These are phyloP conservation scores for Cucumis variabilis DNA, from an alignment of 331 rosid genomes.

Conservation along the genomic window DNA sequence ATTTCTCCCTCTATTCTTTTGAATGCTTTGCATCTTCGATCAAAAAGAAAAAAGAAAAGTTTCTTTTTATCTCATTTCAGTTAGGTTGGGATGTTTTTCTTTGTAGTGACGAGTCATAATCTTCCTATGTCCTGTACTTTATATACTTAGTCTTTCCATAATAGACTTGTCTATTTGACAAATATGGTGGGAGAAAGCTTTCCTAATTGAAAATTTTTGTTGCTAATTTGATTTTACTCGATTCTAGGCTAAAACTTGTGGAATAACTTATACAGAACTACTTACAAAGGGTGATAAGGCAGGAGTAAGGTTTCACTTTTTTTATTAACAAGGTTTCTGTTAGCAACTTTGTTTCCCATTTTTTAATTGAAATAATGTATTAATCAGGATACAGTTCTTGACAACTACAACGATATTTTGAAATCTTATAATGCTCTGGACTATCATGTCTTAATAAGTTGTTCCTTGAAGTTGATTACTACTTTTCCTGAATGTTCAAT, in stretches of 20 bases:
- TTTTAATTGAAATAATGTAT: slow-evolving; percentile 44
- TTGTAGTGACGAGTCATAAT: background rate
- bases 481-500: slow-evolving; percentile 83
- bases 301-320: slow-evolving; percentile 72
- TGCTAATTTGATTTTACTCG: too few relatives aligned
- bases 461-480: slow-evolving; percentile 82
- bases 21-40: background rate
- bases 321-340: slow-evolving; percentile 33
- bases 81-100: background rate
- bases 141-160: background rate
- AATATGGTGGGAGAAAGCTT: too few relatives aligned
- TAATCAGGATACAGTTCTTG: slow-evolving; percentile 82
- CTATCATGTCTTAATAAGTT: slow-evolving; percentile 93
- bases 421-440: slow-evolving; percentile 90
- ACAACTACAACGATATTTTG: slow-evolving; percentile 71
- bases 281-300: too few relatives aligned
- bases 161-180: too few relatives aligned
- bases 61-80: background rate
- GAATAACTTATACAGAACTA: too few relatives aligned
- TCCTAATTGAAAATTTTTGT: too few relatives aligned
- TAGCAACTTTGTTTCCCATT: slow-evolving; percentile 28
- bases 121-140: background rate
- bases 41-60: background rate
- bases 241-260: too few relatives aligned
- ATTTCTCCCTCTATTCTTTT: background rate